Conservation (phyloP, 805 yeast species). For the Cyberlindnera nakhonratchasimensis region DNA sequence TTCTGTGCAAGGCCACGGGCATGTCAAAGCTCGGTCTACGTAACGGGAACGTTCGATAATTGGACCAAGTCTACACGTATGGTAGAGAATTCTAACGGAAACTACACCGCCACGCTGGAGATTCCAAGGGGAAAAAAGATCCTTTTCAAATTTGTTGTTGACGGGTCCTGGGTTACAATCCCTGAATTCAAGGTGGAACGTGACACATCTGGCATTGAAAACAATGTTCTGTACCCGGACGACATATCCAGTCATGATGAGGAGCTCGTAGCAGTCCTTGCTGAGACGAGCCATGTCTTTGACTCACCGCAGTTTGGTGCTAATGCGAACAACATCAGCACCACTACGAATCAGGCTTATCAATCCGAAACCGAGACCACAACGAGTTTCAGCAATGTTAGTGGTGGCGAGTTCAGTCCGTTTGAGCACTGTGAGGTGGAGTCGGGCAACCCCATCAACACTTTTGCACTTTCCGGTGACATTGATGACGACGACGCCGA, state of each 20-base stretch:
- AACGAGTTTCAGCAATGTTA: constrained; percentile 24
- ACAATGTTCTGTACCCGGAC: constrained; percentile 44
- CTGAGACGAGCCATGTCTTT: background rate
- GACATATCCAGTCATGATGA: constrained; percentile 20
- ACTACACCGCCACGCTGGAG: constrained; percentile 43
- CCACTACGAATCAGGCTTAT: background rate
- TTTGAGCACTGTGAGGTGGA: constrained; percentile 11
- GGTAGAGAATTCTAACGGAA: constrained; percentile 36
- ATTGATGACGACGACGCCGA: constrained; percentile 15
- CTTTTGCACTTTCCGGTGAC: constrained; percentile 7
- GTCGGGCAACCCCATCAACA: background rate
- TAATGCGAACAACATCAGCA: background rate
- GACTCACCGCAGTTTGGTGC: constrained; percentile 6
- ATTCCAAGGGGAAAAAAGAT: constrained; percentile 35
- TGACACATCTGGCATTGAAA: constrained; percentile 46
- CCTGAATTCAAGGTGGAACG: constrained; percentile 35
- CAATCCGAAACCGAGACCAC: constrained; percentile 25
- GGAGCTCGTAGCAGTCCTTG: constrained; percentile 1
- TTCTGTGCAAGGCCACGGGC: constrained; percentile 29
- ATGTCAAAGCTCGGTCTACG: constrained; percentile 40
- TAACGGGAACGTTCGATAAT: constrained; percentile 58
- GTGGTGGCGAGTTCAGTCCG: constrained; percentile 24
- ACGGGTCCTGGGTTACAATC: constrained; percentile 51
- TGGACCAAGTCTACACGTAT: constrained; percentile 49
- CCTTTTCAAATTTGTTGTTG: constrained; percentile 54